These are phyloP conservation scores for Priceomyces carsonii DNA, from an alignment of 805 yeast species.

Conservation along the genomic window DNA sequence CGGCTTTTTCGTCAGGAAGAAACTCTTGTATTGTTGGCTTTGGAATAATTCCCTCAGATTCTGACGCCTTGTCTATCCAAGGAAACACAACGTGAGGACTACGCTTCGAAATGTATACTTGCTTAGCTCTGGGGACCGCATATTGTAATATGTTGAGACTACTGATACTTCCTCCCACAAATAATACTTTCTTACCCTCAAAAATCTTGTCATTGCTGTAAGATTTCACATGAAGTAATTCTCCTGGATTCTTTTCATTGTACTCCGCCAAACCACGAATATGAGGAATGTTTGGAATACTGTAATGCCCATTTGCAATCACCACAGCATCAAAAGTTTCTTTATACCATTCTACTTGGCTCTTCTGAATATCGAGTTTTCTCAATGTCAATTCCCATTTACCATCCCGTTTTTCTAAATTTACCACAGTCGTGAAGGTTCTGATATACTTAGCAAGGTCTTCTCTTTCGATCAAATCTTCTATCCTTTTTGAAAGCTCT, in stretches of 20 bases:
- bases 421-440: constrained; percentile 39
- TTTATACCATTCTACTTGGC: constrained; percentile 40
- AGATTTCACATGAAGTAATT: constrained; percentile 57
- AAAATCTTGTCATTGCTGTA: constrained; percentile 51
- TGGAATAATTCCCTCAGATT: constrained; percentile 29
- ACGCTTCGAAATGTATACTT: constrained; percentile 28
- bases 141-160: constrained; percentile 47
- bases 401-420: constrained; percentile 16
- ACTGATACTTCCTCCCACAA: constrained; percentile 45
- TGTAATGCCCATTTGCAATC: constrained; percentile 64
- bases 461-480: constrained; percentile 25
- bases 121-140: constrained; percentile 23
- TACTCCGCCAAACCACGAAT: constrained; percentile 54
- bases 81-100: constrained; percentile 27
- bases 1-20: constrained; percentile 22
- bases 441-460: constrained; percentile 32
- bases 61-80: constrained; percentile 41
- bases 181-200: constrained; percentile 37
- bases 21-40: constrained; percentile 27
- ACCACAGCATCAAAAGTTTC: constrained; percentile 61
- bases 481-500: constrained; percentile 29
- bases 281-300: constrained; percentile 60
- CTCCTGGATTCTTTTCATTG: constrained; percentile 42
- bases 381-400: constrained; percentile 41
- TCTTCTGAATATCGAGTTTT: constrained; percentile 7